Percentiles rank a stretch among this genome's conserved stretches.
Conservation (phyloP, 2,329 filamentous ascomycete genomes). For the Sporothrix inflata region DNA sequence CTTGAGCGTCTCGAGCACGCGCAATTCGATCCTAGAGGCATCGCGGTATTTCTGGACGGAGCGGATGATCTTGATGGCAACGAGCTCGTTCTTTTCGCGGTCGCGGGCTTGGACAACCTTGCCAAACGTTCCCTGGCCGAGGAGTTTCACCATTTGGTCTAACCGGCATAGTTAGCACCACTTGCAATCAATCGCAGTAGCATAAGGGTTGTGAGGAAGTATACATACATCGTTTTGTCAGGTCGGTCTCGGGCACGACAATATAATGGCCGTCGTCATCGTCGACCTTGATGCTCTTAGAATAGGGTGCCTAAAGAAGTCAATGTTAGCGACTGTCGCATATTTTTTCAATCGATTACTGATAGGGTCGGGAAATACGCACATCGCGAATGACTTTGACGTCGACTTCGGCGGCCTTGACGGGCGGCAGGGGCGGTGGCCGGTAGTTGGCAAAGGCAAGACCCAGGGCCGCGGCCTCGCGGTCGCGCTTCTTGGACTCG, state of each 20-base stretch:
- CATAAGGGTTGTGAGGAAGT: background rate
- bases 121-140: conserved; percentile 96
- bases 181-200: background rate
- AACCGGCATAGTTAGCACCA: background rate
- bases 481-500: conserved; percentile 76
- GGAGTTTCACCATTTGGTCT: conserved; percentile 87
- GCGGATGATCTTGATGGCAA: conserved; percentile 96
- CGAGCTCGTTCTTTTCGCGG: conserved; percentile 71
- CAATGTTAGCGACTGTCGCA: background rate
- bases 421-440: conserved; percentile 83
- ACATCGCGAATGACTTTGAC: conserved; percentile 67
- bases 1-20: conserved; percentile 87
- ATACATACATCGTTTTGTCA: conserved; percentile 86
- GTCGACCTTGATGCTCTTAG: conserved; percentile 73
- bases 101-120: conserved; percentile 96
- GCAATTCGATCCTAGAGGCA: conserved; percentile 89
- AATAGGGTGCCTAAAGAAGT: conserved; percentile 34
- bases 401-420: conserved; percentile 82
- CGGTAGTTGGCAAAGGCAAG: conserved; percentile 79
- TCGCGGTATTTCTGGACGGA: conserved; percentile 98
- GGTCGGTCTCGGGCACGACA: conserved; percentile 79
- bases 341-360: too few relatives aligned
- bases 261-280: conserved; percentile 98
- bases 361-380: conserved; percentile 41
- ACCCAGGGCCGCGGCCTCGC: conserved; percentile 70